Base-by-base conservation (phyloP, 129 eudicot genomes). In the Glebionis coronaria region DNA sequence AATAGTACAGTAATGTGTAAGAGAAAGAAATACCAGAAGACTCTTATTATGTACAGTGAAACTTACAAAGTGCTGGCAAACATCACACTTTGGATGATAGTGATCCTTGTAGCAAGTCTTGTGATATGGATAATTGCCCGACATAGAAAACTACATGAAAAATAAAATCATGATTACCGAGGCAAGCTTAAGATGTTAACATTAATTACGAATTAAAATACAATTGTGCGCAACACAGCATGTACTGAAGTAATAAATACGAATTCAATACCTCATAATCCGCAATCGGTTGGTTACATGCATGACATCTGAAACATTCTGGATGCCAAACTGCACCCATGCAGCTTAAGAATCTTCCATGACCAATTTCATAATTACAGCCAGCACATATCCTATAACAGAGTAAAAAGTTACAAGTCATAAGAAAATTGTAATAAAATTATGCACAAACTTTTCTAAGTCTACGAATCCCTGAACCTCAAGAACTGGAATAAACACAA, bases 321-420 rank as follows among this genome's bases (percentile, higher is more conserved):
- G 97, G 97, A 77, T 91, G 97, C 97, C 97, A 91, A 67, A 91
- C 83, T 59, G 90, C 92, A 66, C 86, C 88, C 95, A 91, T 87
- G 80, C 97, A 91, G 64, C 85, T 91, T 82, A 91, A 83, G 69
- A 87, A 87, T 69, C 90, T 75, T 73, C 97, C 96, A 70, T 87
- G 95, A 20, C 93, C 93, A 82, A 91, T 91, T 73, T 91, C 97
- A 25, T 79, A 72, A 64, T 85, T 85, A 70, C 97, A 91, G 63
- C 97, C 95, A 54, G 93, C 97, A 81, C 97, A 91, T 61, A 85
- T 83, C 84, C 97, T 91, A 72, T 27, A 56, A 73, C 76, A 61
- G 42, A 5, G 42, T 6, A 73, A 56, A 60, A 56, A 21, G 28
- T 35, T 55, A 49, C 44, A 40, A 61, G 35, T 38, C 19, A 68